phyloP scores from a whole-genome alignment of 257 asterid species.

The Nicotiana noctiflora region DNA sequence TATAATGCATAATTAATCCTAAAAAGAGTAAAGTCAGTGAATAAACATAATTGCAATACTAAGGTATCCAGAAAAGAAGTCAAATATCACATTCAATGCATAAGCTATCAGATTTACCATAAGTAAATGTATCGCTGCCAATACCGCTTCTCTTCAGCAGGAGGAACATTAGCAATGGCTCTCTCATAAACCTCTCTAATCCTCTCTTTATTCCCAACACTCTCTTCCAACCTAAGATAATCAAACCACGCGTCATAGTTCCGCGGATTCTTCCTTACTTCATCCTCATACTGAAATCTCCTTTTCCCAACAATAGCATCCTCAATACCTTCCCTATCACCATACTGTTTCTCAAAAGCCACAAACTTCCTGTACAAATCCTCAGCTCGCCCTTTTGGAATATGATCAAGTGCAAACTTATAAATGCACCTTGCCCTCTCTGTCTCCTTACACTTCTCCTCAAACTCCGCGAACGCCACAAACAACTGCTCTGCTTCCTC shows the following conservation, averaged over 20 bases:
- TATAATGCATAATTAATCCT: slow-evolving; percentile 88
- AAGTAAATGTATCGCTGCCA: slow-evolving; percentile 92
- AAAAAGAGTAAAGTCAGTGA: slow-evolving; percentile 16
- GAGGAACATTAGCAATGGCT: slow-evolving; percentile 68
- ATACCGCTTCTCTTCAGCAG: slow-evolving; percentile 83
- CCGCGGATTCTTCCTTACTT: slow-evolving; percentile 73
- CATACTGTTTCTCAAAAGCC: slow-evolving; percentile 90
- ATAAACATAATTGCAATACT: slow-evolving; percentile 11
- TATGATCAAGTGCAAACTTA: slow-evolving; percentile 81
- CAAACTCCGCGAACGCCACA: slow-evolving; percentile 90
- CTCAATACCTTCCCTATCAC: slow-evolving; percentile 88
- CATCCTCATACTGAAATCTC: slow-evolving; percentile 87
- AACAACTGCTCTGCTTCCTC: slow-evolving; percentile 84
- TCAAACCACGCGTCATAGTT: slow-evolving; percentile 93
- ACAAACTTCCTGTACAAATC: slow-evolving; percentile 82
- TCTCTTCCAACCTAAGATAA: slow-evolving; percentile 75
- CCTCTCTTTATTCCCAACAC: slow-evolving; percentile 53
- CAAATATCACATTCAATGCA: background rate
- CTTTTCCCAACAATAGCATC: slow-evolving; percentile 89
- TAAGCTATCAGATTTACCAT: slow-evolving; percentile 45
- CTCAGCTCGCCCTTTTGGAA: slow-evolving; percentile 88
- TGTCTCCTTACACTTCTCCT: slow-evolving; percentile 85
- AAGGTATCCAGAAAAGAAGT: background rate
- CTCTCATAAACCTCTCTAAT: slow-evolving; percentile 83
- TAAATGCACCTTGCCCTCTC: slow-evolving; percentile 84